Evolutionary conservation across 163 green algal genomes (phyloP).

Genomic region (Prototheca cutis): DNA sequence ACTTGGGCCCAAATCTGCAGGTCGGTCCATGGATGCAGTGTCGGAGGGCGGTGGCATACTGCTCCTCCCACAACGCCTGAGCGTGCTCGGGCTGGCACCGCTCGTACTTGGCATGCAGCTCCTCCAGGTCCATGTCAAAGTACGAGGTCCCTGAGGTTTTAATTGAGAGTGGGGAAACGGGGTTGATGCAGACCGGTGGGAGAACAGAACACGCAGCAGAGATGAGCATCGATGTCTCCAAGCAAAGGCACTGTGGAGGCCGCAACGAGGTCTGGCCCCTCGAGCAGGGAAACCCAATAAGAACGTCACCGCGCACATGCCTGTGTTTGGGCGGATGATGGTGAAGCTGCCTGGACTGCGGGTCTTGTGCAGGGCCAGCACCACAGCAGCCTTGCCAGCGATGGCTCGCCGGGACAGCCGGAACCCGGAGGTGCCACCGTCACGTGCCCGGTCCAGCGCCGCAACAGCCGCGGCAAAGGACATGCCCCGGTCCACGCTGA

Average conservation of each 20-base stretch:
- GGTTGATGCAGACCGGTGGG: too few species aligned
- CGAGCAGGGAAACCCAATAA: neutral
- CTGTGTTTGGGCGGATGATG: slow-evolving; percentile 68
- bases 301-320: slow-evolving; percentile 10
- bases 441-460: slow-evolving; percentile 41
- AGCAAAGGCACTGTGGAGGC: too few species aligned
- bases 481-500: slow-evolving; percentile 69
- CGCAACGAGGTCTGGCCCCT: too few species aligned
- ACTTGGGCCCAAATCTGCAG: slow-evolving; percentile 42
- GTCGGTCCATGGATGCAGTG: slow-evolving; percentile 63
- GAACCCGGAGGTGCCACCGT: slow-evolving; percentile 41
- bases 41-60: slow-evolving; percentile 36
- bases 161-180: too few species aligned
- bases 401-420: slow-evolving; percentile 38
- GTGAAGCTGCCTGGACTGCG: slow-evolving; percentile 37
- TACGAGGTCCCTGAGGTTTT: slow-evolving; percentile 35
- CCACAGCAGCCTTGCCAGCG: slow-evolving; percentile 32
- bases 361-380: slow-evolving; percentile 67
- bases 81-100: slow-evolving; percentile 36
- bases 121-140: slow-evolving; percentile 68
- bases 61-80: slow-evolving; percentile 42
- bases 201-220: too few species aligned
- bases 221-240: too few species aligned
- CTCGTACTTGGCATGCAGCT: slow-evolving; percentile 61
- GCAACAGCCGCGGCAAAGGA: slow-evolving; percentile 45